Evolutionary conservation across 768 basidiomycete species (phyloP).

Genomic region (Boletus edulis): DNA sequence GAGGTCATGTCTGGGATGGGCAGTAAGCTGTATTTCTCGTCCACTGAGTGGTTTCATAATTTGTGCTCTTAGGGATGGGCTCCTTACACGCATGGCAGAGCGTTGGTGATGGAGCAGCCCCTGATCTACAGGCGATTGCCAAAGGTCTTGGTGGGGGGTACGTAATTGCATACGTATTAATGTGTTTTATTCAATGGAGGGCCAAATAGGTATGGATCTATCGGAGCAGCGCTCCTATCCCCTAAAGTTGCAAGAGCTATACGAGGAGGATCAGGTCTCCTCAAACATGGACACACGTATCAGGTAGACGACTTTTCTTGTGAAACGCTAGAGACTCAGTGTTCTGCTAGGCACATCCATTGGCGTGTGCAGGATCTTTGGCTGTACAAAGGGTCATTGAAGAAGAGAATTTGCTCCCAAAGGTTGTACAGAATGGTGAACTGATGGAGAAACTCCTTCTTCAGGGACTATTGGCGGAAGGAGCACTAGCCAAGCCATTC

Average conservation of each 20-base stretch:
- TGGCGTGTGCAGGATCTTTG: conserved; percentile 75
- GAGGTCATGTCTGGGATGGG: conserved; percentile 95
- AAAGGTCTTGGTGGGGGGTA: conserved; percentile 91
- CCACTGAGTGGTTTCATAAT: neutral
- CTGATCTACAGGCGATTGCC: conserved; percentile 86
- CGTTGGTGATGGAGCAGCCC: conserved; percentile 71
- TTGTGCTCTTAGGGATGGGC: conserved; percentile 63
- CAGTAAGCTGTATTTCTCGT: conserved; percentile 44
- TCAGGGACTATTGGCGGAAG: conserved; percentile 52
- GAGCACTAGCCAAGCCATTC: conserved; percentile 59
- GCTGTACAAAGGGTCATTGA: conserved; percentile 77
- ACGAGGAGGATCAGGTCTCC: conserved; percentile 61
- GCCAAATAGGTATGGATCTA: conserved; percentile 62
- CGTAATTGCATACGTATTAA: conserved; percentile 17
- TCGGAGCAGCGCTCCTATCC: conserved; percentile 80
- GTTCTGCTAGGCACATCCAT: conserved; percentile 57
- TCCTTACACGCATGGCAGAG: conserved; percentile 86
- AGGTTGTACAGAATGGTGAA: conserved; percentile 56
- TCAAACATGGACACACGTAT: conserved; percentile 87
- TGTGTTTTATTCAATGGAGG: conserved; percentile 4
- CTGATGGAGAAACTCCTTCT: conserved; percentile 57
- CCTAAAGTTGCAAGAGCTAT: conserved; percentile 70
- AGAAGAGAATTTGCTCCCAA: conserved; percentile 67
- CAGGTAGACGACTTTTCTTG: conserved; percentile 42
- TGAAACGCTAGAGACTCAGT: neutral